Evolutionary conservation across 192 early-diverging fungal genomes (phyloP).

Genomic region (Umbelopsis sp.): DNA sequence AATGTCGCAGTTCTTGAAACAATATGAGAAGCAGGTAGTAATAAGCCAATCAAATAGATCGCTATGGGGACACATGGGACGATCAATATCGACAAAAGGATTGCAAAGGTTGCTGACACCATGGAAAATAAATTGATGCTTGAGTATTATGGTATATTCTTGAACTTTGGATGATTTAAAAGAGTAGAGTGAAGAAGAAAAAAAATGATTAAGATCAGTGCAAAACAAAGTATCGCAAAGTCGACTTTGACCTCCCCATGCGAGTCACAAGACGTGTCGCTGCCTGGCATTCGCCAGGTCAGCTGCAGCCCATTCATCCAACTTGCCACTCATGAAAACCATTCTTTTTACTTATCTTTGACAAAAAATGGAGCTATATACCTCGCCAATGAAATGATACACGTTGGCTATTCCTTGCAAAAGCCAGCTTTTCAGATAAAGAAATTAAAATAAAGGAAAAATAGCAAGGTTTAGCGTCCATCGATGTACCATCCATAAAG

Average conservation of each 20-base stretch:
- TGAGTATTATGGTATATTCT: background rate
- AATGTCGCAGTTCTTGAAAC: conserved; percentile 21
- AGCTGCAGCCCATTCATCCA: background rate
- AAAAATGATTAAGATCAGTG: background rate
- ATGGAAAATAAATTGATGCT: background rate
- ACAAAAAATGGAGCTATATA: background rate
- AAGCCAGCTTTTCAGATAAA: no score
- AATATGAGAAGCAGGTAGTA: conserved; percentile 29
- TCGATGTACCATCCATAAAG: no score
- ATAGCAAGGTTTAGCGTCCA: no score
- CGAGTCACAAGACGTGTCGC: conserved; percentile 17
- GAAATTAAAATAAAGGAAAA: no score
- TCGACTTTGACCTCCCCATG: conserved; percentile 1
- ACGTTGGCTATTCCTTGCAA: no score
- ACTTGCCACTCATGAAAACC: no score
- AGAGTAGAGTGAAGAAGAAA: background rate
- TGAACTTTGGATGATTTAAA: background rate
- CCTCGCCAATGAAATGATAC: no score
- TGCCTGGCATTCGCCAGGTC: background rate
- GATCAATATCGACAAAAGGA: conserved; percentile 15
- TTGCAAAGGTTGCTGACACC: conserved; percentile 4
- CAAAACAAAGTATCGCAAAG: background rate
- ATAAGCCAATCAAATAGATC: conserved; percentile 28
- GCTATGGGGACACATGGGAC: conserved; percentile 29
- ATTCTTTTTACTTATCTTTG: background rate